Evolutionary conservation across 768 basidiomycete species (phyloP), one percentile per base, ranked within the genome.

Genomic region (Paxillus involutus): DNA sequence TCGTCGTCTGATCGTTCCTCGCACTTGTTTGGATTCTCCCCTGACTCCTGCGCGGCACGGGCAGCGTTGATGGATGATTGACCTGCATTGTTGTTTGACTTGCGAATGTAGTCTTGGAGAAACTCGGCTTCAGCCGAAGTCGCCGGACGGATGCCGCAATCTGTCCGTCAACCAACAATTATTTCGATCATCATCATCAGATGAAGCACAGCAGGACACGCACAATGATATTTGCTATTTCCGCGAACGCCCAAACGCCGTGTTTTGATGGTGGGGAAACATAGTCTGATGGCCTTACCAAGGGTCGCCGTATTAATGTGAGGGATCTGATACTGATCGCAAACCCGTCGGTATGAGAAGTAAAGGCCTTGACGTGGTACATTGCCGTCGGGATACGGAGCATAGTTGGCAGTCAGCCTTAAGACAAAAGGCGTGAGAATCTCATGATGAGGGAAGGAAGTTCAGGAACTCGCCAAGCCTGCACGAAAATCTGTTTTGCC

Each of bases 181-280:
- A 56, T 59, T 59, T 63, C 60, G 66, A 71, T 70, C 66, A 64
- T 12, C 52, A 64, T 12, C 52, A 57, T 60, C 55, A 72, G 64
- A 67, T 63, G 60, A 61, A 69, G 68, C 63, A 71, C 68, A 52
- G 51, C 56, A 64, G 63, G 66, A 63, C 59, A 77, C 87, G 60
- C 60, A 93, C 91, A 96, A 73, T 95, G 93, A 74, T 96, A 96
- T 80, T 94, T 95, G 76, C 90, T 92, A 77, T 96, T 94, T 47
- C 94, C 94, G 73, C 94, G 77, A 55, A 92, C 92, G 55, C 94
- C 94, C 55, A 97, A 73, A 54, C 94, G 88, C 61, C 94, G 80
- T 47, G 94, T 96, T 81, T 94, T 95, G 80, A 97, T 94, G 58
- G 89, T 91, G 46, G 91, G 91, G 75, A 94, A 97, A 70, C 92